These are phyloP conservation scores for Dimargaris cristalligena DNA, from an alignment of 192 early-diverging fungal genomes.

Conservation along the genomic window DNA sequence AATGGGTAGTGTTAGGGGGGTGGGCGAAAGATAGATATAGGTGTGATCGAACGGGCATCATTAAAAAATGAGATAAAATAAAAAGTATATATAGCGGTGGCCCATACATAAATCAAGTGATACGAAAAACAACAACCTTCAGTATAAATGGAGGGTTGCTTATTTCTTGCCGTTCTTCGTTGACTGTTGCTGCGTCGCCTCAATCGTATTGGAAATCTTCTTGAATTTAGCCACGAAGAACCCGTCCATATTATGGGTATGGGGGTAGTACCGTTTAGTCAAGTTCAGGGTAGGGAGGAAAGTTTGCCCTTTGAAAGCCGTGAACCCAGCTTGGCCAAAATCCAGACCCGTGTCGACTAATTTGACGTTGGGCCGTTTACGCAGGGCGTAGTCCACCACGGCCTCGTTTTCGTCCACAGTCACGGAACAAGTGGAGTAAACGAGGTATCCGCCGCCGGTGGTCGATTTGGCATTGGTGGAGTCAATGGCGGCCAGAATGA, in stretches of 20 bases:
- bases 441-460: conserved; percentile 90
- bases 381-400: conserved; percentile 87
- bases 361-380: conserved; percentile 86
- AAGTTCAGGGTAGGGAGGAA: conserved; percentile 73
- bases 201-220: conserved; percentile 81
- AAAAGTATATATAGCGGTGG: too few species aligned
- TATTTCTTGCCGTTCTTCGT: too few species aligned
- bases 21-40: too few species aligned
- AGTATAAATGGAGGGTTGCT: too few species aligned
- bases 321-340: conserved; percentile 89
- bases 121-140: too few species aligned
- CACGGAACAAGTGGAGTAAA: conserved; percentile 98
- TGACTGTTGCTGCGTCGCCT: too few species aligned
- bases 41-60: too few species aligned
- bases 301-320: conserved; percentile 65
- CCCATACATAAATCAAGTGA: too few species aligned
- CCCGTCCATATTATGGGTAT: conserved; percentile 98
- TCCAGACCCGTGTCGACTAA: conserved; percentile 78
- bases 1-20: too few species aligned
- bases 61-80: too few species aligned
- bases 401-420: conserved; percentile 96
- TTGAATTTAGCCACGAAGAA: conserved; percentile 98
- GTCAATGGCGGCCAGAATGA: conserved; percentile 94
- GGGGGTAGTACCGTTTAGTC: conserved; percentile 87
- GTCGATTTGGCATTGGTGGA: conserved; percentile 80